A percentile compares a stretch with the other conserved stretches of the same genome.
Evolutionary conservation across 2,329 filamentous ascomycete genomes (phyloP).

Genomic region (Tolypocladium endophyticum): DNA sequence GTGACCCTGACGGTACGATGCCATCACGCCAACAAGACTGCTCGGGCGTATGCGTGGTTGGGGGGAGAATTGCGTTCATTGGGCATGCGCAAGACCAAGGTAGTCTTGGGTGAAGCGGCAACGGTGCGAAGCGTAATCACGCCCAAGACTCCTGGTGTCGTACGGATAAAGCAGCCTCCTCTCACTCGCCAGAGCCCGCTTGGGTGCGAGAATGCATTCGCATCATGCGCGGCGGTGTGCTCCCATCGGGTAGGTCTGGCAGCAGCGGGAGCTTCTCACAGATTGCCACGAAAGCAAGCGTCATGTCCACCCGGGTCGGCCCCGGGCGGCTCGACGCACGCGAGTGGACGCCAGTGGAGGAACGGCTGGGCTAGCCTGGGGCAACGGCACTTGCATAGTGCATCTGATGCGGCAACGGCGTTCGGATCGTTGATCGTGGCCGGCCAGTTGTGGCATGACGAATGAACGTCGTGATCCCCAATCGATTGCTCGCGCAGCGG

Average conservation of each 20-base stretch:
- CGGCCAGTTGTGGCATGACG: not conserved
- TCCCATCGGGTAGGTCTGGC: not conserved
- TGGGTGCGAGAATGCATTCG: not conserved
- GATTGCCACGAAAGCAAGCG: conserved; percentile 28
- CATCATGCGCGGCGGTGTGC: not conserved
- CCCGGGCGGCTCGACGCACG: conserved; percentile 13
- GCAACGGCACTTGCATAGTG: conserved; percentile 17
- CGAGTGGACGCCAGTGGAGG: conserved; percentile 6
- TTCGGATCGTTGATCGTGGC: not conserved
- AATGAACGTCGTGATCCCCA: not conserved
- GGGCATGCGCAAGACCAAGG: not conserved
- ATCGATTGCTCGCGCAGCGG: not conserved
- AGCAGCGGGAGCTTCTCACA: conserved; percentile 9
- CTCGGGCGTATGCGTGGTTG: not conserved
- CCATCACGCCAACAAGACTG: not conserved
- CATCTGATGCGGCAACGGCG: conserved; percentile 1
- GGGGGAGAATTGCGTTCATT: not conserved
- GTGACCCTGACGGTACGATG: not conserved
- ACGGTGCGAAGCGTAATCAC: not conserved
- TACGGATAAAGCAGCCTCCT: not conserved
- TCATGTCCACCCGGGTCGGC: conserved; percentile 16
- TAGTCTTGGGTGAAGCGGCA: not conserved
- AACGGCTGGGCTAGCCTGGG: not conserved
- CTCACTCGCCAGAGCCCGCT: not conserved
- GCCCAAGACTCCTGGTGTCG: not conserved